phyloP scores from a whole-genome alignment of 225 moss, liverwort and hornwort genomes.

The Rhytidiadelphus loreus region DNA sequence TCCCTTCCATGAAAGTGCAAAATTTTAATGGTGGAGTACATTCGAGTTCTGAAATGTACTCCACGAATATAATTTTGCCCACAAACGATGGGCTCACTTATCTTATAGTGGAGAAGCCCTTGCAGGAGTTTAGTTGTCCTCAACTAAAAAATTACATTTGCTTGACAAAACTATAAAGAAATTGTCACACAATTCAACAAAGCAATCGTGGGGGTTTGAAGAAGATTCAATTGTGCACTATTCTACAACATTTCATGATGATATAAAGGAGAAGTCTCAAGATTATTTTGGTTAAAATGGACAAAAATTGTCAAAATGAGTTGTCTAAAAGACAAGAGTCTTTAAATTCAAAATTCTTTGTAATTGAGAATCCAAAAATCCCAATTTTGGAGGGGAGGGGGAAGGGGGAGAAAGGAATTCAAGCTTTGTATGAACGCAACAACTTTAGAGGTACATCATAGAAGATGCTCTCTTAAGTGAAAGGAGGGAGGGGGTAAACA shows the following conservation, averaged over 20 bases:
- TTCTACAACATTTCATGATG: rapidly evolving
- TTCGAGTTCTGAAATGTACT: background rate
- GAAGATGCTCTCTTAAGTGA: no score
- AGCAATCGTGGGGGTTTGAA: rapidly evolving
- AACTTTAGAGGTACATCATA: background rate
- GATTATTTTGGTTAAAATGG: no score
- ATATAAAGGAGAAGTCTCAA: no score
- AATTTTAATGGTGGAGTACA: background rate
- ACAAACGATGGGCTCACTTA: no score
- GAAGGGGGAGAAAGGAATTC: rapidly evolving
- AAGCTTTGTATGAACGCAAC: rapidly evolving
- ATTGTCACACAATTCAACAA: rapidly evolving
- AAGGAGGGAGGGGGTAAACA: background rate
- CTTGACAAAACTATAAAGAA: rapidly evolving
- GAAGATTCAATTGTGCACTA: no score
- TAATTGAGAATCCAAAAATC: background rate
- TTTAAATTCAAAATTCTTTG: background rate
- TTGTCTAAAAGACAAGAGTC: background rate
- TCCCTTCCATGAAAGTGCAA: background rate
- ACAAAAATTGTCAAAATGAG: background rate
- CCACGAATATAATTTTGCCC: background rate
- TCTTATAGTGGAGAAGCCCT: rapidly evolving
- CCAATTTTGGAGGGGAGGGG: rapidly evolving
- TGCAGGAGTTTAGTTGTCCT: background rate
- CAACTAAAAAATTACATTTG: background rate